Evolutionary conservation across 306 rosid species (phyloP), one percentile per base, ranked within the genome.

Genomic region (Senna siamea): DNA sequence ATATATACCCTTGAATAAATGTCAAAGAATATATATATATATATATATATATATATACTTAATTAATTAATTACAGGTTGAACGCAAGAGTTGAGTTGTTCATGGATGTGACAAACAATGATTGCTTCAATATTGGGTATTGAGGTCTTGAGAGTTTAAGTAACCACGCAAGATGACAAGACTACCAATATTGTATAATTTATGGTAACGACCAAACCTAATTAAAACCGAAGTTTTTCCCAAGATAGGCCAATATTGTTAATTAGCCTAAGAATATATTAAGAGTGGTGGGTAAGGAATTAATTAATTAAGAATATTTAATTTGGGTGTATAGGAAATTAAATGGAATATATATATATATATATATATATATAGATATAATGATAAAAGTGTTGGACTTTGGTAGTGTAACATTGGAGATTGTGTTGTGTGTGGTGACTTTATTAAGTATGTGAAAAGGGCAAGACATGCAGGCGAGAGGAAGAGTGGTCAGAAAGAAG

Each of bases 391-490:
- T 26, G 30, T 26, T 26, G 30, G 30, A 26, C 30, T 26, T 26
- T 26, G 3, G 30, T 26, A 26, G 30, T 5, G 40, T 37, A 37
- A 7, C 40, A 37, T 37, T 37, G 40, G 40, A 7, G 40, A 1
- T 53, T 52, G 83, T 65, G 11, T 53, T 52, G 83, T 65, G 41
- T 34, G 30, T 43, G 74, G 60, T 64, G 66, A 66, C 86, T 76
- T 82, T 79, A 84, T 73, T 74, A 41, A 52, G 82, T 56, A 57
- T 61, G 72, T 87, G 95, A 87, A 85, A 91, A 76, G 84, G 90
- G 85, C 91, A 86, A 86, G 86, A 84, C 97, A 77, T 66, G 88
- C 88, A 84, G 80, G 89, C 79, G 75, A 51, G 76, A 77, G 46
- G 82, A 86, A 84, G 76, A 85, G 52, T 84, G 73, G 30, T 82